Evolutionary conservation across 2,329 filamentous ascomycete genomes (phyloP).

Genomic region (Bipolaris victoriae): DNA sequence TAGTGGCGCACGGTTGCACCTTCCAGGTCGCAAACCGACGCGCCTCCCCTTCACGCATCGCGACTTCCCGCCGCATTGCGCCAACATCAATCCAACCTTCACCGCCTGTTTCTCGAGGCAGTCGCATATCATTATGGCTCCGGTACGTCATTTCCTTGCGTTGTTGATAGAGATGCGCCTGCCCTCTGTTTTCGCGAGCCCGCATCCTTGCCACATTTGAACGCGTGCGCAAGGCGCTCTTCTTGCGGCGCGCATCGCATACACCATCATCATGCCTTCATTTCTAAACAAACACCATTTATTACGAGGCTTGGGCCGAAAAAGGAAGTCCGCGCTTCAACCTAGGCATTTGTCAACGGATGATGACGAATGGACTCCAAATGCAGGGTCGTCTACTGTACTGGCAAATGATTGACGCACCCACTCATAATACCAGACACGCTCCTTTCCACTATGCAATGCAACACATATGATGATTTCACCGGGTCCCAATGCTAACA

Average conservation of each 20-base stretch:
- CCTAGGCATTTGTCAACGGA: background rate
- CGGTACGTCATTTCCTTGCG: conserved; percentile 35
- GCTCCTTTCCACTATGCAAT: background rate
- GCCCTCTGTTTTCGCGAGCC: conserved; percentile 3
- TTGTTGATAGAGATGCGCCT: conserved; percentile 4
- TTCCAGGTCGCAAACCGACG: conserved; percentile 36
- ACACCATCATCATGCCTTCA: conserved; percentile 1
- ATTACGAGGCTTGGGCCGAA: background rate
- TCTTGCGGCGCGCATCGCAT: conserved; percentile 9
- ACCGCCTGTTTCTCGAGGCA: conserved; percentile 28
- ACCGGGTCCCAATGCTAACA: conserved; percentile 23
- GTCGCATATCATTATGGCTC: conserved; percentile 36
- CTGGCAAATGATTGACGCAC: background rate
- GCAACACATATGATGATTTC: background rate
- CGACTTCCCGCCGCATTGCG: conserved; percentile 37
- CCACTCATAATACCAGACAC: background rate
- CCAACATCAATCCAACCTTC: conserved; percentile 28
- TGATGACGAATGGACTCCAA: background rate
- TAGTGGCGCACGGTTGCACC: conserved; percentile 32
- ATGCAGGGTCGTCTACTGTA: conserved; percentile 1
- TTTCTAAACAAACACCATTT: background rate
- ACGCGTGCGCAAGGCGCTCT: conserved; percentile 18
- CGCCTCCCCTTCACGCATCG: conserved; percentile 43
- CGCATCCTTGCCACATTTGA: background rate
- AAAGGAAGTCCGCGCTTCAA: background rate